Percentiles rank a stretch among this genome's conserved stretches.
Evolutionary conservation across 768 basidiomycete species (phyloP).

Genomic region (Grammothele lineata): DNA sequence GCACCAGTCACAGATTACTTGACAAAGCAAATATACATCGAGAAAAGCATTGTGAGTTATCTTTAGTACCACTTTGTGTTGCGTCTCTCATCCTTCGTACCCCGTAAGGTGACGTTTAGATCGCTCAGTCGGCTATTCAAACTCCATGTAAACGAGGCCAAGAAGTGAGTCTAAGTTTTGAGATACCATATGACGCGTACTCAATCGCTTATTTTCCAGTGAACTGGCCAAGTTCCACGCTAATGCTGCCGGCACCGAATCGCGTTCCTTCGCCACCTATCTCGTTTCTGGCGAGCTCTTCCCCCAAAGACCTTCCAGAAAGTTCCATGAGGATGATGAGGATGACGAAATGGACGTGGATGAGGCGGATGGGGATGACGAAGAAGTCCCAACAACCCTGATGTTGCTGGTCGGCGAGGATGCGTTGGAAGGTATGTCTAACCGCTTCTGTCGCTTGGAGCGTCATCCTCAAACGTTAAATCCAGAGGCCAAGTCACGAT

Average conservation of each 20-base stretch:
- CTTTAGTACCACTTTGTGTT: background rate
- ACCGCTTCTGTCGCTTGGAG: background rate
- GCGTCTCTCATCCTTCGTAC: too few species aligned
- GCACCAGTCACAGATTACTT: slow-evolving; percentile 33
- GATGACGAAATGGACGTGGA: slow-evolving; percentile 33
- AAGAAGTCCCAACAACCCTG: slow-evolving; percentile 41
- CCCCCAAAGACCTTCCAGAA: slow-evolving; percentile 1
- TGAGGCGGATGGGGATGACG: slow-evolving; percentile 28
- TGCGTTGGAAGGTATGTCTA: slow-evolving; percentile 59
- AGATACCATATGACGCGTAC: too few species aligned
- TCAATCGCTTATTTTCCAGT: slow-evolving; percentile 32
- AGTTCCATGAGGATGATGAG: background rate
- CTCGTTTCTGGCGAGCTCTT: slow-evolving; percentile 55
- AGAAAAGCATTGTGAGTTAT: slow-evolving; percentile 38
- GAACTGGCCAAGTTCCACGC: slow-evolving; percentile 59
- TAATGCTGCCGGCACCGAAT: slow-evolving; percentile 36
- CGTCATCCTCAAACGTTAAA: background rate
- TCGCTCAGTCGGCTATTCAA: slow-evolving; percentile 66
- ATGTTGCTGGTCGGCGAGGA: slow-evolving; percentile 59
- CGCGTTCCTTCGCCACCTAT: slow-evolving; percentile 62
- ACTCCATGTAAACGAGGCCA: slow-evolving; percentile 74
- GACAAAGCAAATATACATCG: slow-evolving; percentile 42
- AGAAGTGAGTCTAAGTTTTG: slow-evolving; percentile 50
- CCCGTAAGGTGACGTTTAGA: slow-evolving; percentile 73
- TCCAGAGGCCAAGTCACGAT: slow-evolving; percentile 53